A percentile compares a stretch with the other conserved stretches of the same genome.
Conservation (phyloP, 2,329 filamentous ascomycete species). For the Alternaria brassicicola region DNA sequence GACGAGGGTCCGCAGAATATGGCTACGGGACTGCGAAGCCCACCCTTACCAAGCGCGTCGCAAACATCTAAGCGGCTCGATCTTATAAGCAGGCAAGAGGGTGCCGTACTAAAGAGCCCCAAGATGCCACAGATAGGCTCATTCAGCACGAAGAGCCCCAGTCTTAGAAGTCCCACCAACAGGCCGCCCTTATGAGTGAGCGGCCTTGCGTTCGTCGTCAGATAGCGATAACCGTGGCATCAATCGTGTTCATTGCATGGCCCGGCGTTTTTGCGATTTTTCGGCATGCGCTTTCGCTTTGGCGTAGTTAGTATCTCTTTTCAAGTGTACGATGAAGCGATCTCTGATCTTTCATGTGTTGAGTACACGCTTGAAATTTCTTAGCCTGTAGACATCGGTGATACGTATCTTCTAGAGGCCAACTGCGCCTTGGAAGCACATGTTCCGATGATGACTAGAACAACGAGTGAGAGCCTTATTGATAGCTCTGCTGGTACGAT, state of each 20-base stretch:
- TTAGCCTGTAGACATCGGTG: background rate
- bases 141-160: constrained; percentile 37
- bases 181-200: constrained; percentile 29
- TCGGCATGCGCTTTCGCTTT: background rate
- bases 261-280: constrained; percentile 6
- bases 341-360: background rate
- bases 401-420: background rate
- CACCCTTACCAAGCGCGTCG: constrained; percentile 21
- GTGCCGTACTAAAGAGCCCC: constrained; percentile 22
- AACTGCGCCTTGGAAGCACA: background rate
- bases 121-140: constrained; percentile 37
- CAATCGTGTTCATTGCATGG: constrained; percentile 13
- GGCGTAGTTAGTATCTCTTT: background rate
- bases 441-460: background rate
- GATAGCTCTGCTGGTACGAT: background rate
- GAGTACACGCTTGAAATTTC: background rate
- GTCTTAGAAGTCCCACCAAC: constrained; percentile 33
- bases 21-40: constrained; percentile 28
- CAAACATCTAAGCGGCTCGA: constrained; percentile 18
- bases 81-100: constrained; percentile 16
- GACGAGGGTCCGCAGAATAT: constrained; percentile 25
- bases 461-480: background rate
- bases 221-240: background rate
- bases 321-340: background rate
- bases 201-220: background rate